Percentiles rank a stretch among this genome's conserved stretches.
These are phyloP conservation scores for Ustulina deusta DNA, from an alignment of 2,329 filamentous ascomycete species.

Conservation along the genomic window DNA sequence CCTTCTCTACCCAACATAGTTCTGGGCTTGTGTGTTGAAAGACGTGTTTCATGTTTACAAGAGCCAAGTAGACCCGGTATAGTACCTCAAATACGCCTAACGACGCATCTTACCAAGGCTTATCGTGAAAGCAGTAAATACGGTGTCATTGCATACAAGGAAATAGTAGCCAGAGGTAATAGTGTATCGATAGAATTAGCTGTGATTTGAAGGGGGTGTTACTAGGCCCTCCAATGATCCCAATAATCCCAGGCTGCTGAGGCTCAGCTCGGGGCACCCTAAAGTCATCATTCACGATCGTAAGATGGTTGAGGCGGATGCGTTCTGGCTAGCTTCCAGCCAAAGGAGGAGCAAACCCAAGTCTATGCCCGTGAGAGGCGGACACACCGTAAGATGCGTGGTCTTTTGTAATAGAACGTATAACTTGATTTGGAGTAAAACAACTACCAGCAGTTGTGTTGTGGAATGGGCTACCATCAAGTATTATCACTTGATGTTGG, in stretches of 20 bases:
- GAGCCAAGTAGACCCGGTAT: background rate
- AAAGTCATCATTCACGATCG: background rate
- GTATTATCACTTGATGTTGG: conserved; percentile 14
- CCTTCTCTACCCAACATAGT: background rate
- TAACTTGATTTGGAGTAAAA: conserved; percentile 2
- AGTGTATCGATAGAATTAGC: background rate
- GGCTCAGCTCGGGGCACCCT: conserved; percentile 4
- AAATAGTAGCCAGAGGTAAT: background rate
- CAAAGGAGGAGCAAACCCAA: conserved; percentile 2
- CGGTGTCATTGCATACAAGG: background rate
- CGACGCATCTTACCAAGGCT: background rate
- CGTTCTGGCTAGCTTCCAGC: background rate
- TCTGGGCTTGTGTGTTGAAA: background rate
- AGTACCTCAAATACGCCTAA: background rate
- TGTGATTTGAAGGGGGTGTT: background rate
- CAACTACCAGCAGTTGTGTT: conserved; percentile 1
- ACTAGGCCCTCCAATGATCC: background rate
- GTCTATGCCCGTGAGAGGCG: background rate
- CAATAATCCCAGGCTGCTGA: background rate
- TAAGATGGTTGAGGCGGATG: conserved; percentile 7
- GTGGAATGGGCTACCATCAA: conserved; percentile 2
- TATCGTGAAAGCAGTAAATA: background rate
- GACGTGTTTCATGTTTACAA: conserved; percentile 1
- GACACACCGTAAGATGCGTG: background rate
- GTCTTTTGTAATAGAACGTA: background rate